These are phyloP conservation scores for Verticillium isaacii DNA, from an alignment of 2,329 filamentous ascomycete species.

Conservation along the genomic window DNA sequence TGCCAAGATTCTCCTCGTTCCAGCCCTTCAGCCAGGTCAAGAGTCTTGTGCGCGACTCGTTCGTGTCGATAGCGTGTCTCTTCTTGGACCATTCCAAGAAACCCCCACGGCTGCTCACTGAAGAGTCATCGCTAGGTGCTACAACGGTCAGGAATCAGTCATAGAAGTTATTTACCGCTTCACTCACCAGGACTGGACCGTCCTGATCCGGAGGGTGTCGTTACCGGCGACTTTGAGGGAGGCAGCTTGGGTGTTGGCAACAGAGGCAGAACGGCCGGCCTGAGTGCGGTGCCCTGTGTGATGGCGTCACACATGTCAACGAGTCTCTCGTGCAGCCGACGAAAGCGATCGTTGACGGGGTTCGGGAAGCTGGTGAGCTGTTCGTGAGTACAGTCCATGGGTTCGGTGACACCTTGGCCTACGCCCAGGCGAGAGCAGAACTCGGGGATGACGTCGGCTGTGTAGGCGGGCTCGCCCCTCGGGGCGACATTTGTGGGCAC, in stretches of 20 bases:
- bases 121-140: not conserved
- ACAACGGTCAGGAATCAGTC: not conserved
- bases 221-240: not conserved
- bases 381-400: not conserved
- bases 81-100: slow-evolving; percentile 3
- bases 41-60: not conserved
- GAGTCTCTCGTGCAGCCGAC: not conserved
- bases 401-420: not conserved
- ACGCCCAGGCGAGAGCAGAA: not conserved
- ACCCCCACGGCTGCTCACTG: not conserved
- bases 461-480: not conserved
- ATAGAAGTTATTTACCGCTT: no score
- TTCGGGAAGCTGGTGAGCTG: not conserved
- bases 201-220: not conserved
- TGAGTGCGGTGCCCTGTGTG: not conserved
- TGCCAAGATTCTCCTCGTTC: slow-evolving; percentile 2
- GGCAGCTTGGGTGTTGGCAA: not conserved
- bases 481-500: not conserved
- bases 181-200: not conserved
- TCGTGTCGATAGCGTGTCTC: not conserved
- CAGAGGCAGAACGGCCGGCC: not conserved
- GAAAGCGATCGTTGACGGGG: not conserved
- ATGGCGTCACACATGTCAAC: not conserved
- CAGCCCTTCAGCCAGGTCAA: slow-evolving; percentile 2
- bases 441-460: slow-evolving; percentile 2